These are phyloP conservation scores for Xylaria sp. DNA, from an alignment of 2,329 filamentous ascomycete genomes.

Conservation along the genomic window DNA sequence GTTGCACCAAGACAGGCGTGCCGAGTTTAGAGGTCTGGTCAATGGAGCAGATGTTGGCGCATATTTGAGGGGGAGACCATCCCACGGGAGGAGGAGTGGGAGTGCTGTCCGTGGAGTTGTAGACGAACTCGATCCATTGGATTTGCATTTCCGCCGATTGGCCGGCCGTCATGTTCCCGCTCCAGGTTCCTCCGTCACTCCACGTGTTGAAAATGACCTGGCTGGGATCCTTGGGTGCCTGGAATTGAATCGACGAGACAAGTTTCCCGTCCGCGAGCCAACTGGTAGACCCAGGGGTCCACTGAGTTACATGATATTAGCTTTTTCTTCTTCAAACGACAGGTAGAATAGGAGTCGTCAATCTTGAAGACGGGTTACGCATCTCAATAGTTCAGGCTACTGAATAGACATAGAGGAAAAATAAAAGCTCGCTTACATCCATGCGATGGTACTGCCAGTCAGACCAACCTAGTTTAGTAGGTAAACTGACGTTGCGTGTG, in stretches of 20 bases:
- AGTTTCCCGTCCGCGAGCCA: conserved; percentile 62
- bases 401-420: background rate
- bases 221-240: conserved; percentile 59
- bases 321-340: background rate
- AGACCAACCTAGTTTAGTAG: conserved; percentile 55
- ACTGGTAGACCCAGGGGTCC: conserved; percentile 55
- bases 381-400: too few relatives aligned
- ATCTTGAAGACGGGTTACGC: background rate
- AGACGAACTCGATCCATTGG: conserved; percentile 64
- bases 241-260: conserved; percentile 59
- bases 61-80: conserved; percentile 35
- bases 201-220: conserved; percentile 63
- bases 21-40: conserved; percentile 52
- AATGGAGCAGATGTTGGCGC: conserved; percentile 54
- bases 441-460: conserved; percentile 63
- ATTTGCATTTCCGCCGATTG: conserved; percentile 60
- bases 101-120: conserved; percentile 51
- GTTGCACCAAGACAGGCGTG: conserved; percentile 50
- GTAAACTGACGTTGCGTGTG: conserved; percentile 54
- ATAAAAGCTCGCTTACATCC: conserved; percentile 47
- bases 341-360: background rate
- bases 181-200: conserved; percentile 64
- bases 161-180: conserved; percentile 55
- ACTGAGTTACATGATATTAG: conserved; percentile 14
- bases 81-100: conserved; percentile 11